phyloP scores from a whole-genome alignment of 306 rosid species.

The Gleditsia sinensis region DNA sequence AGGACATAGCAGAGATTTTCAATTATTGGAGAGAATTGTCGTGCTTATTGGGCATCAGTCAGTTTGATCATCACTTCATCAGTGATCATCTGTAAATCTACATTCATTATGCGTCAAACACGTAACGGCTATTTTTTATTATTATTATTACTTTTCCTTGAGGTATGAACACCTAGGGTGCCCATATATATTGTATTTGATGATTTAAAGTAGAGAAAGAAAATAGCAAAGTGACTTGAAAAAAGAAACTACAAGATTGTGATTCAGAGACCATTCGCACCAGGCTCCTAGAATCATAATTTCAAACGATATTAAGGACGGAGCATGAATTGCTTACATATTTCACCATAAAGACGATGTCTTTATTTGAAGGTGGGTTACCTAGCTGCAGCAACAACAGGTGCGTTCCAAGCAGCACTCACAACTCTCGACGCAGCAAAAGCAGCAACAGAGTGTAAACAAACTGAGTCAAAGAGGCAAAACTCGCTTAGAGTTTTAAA shows the following conservation, averaged over 20 bases:
- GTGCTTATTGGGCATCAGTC: slow-evolving; percentile 16
- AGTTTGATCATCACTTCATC: slow-evolving; percentile 15
- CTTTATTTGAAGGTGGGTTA: background rate
- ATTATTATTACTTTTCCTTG: too few relatives aligned
- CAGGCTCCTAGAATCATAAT: slow-evolving; percentile 20
- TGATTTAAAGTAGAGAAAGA: too few relatives aligned
- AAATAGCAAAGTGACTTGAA: background rate
- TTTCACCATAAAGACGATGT: background rate
- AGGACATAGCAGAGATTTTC: slow-evolving; percentile 22
- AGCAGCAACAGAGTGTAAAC: slow-evolving; percentile 59
- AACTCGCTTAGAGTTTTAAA: background rate
- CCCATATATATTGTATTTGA: too few relatives aligned
- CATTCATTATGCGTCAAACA: too few relatives aligned
- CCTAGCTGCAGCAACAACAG: slow-evolving; percentile 68
- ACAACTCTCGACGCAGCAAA: slow-evolving; percentile 55
- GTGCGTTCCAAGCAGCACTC: slow-evolving; percentile 47
- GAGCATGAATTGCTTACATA: slow-evolving; percentile 5
- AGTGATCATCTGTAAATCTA: too few relatives aligned
- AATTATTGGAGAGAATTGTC: slow-evolving; percentile 37
- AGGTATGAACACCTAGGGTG: too few relatives aligned
- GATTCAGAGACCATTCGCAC: slow-evolving; percentile 23
- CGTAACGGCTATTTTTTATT: too few relatives aligned
- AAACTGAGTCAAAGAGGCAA: slow-evolving; percentile 44
- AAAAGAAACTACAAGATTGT: background rate
- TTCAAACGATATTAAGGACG: slow-evolving; percentile 6